A percentile compares a stretch with the other conserved stretches of the same genome.
Evolutionary conservation across 371 early-diverging fungal genomes (phyloP).

Genomic region (Entomophthora muscae): DNA sequence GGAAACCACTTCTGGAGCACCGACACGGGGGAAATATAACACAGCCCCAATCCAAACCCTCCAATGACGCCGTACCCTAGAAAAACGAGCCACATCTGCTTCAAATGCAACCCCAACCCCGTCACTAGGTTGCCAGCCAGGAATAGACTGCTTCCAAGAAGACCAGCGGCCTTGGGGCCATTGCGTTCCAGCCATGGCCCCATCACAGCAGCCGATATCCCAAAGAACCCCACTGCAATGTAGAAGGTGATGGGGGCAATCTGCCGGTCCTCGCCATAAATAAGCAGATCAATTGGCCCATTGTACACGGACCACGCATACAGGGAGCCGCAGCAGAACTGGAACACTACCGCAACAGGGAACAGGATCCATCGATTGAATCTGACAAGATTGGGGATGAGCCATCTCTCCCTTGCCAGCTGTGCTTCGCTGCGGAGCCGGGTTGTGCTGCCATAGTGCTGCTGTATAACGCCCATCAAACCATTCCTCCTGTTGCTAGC

Average conservation of each 20-base stretch:
- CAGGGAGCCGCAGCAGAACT: conserved; percentile 44
- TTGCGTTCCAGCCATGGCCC: conserved; percentile 48
- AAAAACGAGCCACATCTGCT: conserved; percentile 32
- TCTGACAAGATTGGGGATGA: conserved; percentile 19
- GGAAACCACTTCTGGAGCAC: conserved; percentile 40
- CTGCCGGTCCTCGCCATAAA: conserved; percentile 17
- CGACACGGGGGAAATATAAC: conserved; percentile 40
- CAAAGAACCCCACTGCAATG: conserved; percentile 44
- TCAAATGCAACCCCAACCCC: conserved; percentile 28
- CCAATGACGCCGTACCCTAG: conserved; percentile 43
- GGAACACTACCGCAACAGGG: conserved; percentile 37
- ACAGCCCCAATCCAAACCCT: conserved; percentile 42
- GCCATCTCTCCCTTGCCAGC: conserved; percentile 16
- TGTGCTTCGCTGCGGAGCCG: conserved; percentile 17
- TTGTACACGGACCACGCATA: conserved; percentile 53
- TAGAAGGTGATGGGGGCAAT: conserved; percentile 41
- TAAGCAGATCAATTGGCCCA: conserved; percentile 29
- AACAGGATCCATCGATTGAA: conserved; percentile 32
- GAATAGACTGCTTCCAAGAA: conserved; percentile 30
- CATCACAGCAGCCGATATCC: conserved; percentile 33
- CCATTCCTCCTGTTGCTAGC: conserved; percentile 8
- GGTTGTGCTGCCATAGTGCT: conserved; percentile 19
- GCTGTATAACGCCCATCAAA: conserved; percentile 12
- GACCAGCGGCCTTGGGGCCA: conserved; percentile 33
- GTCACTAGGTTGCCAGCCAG: conserved; percentile 35